Conservation (phyloP, 331 rosid species). For the Phaseolus coccineus region DNA sequence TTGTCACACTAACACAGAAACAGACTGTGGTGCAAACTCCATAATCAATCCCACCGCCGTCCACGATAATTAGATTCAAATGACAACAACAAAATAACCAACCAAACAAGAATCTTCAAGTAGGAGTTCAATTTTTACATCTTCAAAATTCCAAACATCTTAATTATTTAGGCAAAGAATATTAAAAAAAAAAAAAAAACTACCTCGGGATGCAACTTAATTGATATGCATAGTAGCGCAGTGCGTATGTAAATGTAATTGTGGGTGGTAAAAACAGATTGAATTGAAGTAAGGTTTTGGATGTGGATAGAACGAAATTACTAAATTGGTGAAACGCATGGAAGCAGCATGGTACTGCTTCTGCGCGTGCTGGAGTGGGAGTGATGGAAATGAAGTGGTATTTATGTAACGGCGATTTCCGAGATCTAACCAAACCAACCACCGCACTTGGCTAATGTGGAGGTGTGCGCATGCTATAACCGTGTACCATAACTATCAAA, state of each 20-base stretch:
- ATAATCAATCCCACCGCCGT: constrained; percentile 16
- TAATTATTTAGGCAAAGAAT: neutral
- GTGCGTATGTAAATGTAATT: constrained; percentile 4
- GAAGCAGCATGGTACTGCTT: constrained; percentile 20
- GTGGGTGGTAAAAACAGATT: constrained; percentile 29
- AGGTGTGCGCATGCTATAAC: constrained; percentile 35
- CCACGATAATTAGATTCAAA: neutral
- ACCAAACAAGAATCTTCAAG: neutral
- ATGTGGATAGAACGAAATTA: constrained; percentile 17
- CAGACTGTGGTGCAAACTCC: neutral
- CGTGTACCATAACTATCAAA: constrained; percentile 30
- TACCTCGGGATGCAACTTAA: neutral
- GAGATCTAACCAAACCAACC: constrained; percentile 76
- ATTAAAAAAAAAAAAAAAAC: neutral
- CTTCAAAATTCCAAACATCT: constrained; percentile 3
- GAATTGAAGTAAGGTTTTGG: constrained; percentile 25
- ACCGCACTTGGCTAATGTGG: constrained; percentile 42
- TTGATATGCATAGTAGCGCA: neutral
- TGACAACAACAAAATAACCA: neutral
- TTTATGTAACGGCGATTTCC: constrained; percentile 28
- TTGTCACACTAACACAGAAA: neutral
- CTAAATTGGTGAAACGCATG: constrained; percentile 38
- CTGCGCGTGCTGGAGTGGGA: neutral
- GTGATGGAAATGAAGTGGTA: constrained; percentile 13
- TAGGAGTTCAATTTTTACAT: neutral